Evolutionary conservation across 2,329 filamentous ascomycete genomes (phyloP), one percentile per base, ranked within the genome.

Genomic region (Talaromyces sp.): DNA sequence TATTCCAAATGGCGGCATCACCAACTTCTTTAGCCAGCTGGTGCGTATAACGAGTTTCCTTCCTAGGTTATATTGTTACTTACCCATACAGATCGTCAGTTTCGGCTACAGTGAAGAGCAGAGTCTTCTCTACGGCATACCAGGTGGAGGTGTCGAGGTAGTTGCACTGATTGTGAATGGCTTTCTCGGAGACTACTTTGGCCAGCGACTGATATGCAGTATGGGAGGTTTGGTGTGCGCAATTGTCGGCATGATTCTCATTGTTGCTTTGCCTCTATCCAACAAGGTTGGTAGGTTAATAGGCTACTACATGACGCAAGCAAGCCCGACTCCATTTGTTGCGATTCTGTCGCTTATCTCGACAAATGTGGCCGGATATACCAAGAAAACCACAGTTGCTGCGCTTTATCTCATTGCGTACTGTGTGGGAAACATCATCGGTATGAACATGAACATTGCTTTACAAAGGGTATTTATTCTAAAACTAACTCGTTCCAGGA

Each of bases 41-140:
- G 75, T 77, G 41, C 21, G 41, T 63, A 55, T 82, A 82, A 64
- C 75, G 77, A 7, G 17, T 24, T 7, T 29, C 32, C 13, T n/a
- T 51, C 54, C 58, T 13, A 46, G 11, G 53, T 14, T 17, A 14
- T 21, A 35, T 35, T 29, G 26, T 54, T 19, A 11, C 32, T 49
- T 17, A 35, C 13, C 46, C 35, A 31, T 7, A 11, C 59, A 77
- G 68, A 86, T 87, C 66, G 80, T 79, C 2, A 80, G 80, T 2
- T 90, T 90, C 65, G 88, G 88, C 10, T 90, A 87, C 70, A 85
- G 84, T 0, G 72, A 78, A 2, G 78, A 87, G 62, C 74, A 89
- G 66, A 86, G 84, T 4, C 76, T 90, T 1, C 80, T 90, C 1
- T 84, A 88, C 63, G 86, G 86, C 49, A 84, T 82, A 0, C 87